Base-by-base conservation (phyloP, 2,329 filamentous ascomycete species). In the Tolypocladium pustulatum region DNA sequence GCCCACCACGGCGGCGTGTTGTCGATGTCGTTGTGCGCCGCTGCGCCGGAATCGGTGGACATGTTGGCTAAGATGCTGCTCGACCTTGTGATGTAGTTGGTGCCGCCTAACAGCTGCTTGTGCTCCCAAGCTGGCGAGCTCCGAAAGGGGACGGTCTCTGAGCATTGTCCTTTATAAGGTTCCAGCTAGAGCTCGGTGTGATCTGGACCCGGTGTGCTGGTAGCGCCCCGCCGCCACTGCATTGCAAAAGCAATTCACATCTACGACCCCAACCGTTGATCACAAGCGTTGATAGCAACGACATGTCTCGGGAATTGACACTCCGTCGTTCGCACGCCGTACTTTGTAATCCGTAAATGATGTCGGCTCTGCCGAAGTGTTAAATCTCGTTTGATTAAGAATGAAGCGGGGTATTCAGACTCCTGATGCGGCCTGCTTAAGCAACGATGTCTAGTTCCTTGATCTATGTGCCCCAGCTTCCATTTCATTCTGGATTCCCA, bases 1-100 rank as follows among this genome's bases (percentile, higher is more conserved):
- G 70, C 67, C 70, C 71, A 77, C 75, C 75, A 77, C 17, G 66
- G 66, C 59, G 64, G 59, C 52, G 63, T 57, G 32, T 66, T 57
- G 36, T 67, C 61, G 52, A 34, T 49, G 54, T 57, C 57, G 32
- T 54, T 30, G 20, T 61, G 58, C 22, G 62, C 27, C 36, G 22
- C 41, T 22, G n/a, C 34, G 17, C 46, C 27, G 3, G 46, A 20
- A 4, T 15, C 25, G 1, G 49, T 22, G 30, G 49, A 13, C 49
- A 53, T 53, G 20, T 13, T 53, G 49, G 30, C 20, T 53, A 7
- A 4, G 22, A 17, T 3, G 20, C 10, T 46, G 17, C 41, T 22
- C 8, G 30, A 5, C n/a, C n/a, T 13, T 20, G 17, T 4, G 5
- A 36, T 4, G 10, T n/a, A 15, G 10, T 36, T 53, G 10, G 30